Percentiles rank a stretch among this genome's conserved stretches.
These are phyloP conservation scores for Triticum aestivum DNA, from an alignment of 176 grass and related monocot species.

Conservation along the genomic window IWGSC_CS_RefSeq_v2.1 NC_057811.1:401558835-401559334, in stretches of 20 bases:
- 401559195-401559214: conserved; percentile 73
- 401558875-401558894: conserved; percentile 56
- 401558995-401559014: conserved; percentile 43
- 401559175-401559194: conserved; percentile 41
- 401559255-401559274: conserved; percentile 42
- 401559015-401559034: conserved; percentile 36
- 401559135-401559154: conserved; percentile 57
- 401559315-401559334: conserved; percentile 70
- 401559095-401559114: conserved; percentile 52
- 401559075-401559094: conserved; percentile 66
- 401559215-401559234: background rate
- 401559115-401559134: conserved; percentile 59
- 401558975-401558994: conserved; percentile 64
- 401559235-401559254: conserved; percentile 43
- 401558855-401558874: conserved; percentile 62
- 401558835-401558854: conserved; percentile 59
- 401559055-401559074: conserved; percentile 72
- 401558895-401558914: conserved; percentile 48
- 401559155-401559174: conserved; percentile 72
- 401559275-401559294: conserved; percentile 48
- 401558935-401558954: conserved; percentile 74
- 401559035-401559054: conserved; percentile 60
- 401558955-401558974: conserved; percentile 60
- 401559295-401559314: conserved; percentile 35
- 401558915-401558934: conserved; percentile 55